Conservation (phyloP, 192 early-diverging fungal species). For the Spizellomyces sp. region DNA sequence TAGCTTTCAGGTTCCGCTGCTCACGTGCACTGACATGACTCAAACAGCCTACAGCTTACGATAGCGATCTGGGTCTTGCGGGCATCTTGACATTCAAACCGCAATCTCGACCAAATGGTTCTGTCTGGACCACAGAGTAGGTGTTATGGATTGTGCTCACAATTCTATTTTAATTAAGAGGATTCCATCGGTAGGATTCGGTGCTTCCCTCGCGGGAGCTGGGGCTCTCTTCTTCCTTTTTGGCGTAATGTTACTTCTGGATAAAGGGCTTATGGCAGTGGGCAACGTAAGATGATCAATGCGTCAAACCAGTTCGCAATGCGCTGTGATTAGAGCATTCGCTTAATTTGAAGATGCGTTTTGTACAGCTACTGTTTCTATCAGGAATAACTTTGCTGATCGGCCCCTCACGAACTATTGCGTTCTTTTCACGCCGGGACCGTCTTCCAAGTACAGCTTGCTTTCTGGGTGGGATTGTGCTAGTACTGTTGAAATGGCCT, state of each 20-base stretch:
- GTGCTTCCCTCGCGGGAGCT: conserved; percentile 89
- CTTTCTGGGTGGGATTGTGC: conserved; percentile 83
- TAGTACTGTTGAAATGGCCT: conserved; percentile 91
- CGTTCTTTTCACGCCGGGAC: conserved; percentile 81
- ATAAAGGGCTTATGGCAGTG: conserved; percentile 92
- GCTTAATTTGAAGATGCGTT: too few species aligned
- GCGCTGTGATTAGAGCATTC: too few species aligned
- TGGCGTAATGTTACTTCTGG: conserved; percentile 93
- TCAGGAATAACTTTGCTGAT: conserved; percentile 85
- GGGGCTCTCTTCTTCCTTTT: conserved; percentile 88
- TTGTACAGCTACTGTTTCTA: conserved; percentile 80
- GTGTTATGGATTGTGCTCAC: neutral
- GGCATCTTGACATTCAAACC: too few species aligned
- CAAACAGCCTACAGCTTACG: too few species aligned
- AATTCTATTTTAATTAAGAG: neutral
- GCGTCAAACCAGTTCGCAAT: neutral
- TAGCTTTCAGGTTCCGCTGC: too few species aligned
- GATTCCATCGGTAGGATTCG: conserved; percentile 65
- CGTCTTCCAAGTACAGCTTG: conserved; percentile 84
- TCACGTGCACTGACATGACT: too few species aligned
- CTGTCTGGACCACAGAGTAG: conserved; percentile 1
- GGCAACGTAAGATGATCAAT: conserved; percentile 75
- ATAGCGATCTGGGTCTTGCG: too few species aligned
- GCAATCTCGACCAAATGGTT: neutral
- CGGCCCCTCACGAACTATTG: conserved; percentile 78